Evolutionary conservation across 495 filamentous ascomycete species (phyloP).

Genomic region (Letharia columbiana): DNA sequence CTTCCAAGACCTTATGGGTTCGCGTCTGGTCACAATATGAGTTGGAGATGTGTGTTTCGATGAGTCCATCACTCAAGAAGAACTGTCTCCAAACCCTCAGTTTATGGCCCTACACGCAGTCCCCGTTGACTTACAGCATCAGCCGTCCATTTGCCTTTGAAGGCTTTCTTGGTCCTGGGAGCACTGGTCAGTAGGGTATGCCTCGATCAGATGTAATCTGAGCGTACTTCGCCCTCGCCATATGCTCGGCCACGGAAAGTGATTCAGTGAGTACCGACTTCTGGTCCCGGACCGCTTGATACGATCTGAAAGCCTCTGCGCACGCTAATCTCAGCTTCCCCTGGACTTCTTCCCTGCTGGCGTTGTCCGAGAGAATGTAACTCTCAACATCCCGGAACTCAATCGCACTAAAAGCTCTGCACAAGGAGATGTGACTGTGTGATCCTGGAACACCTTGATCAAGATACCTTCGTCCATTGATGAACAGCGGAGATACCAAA

Average conservation of each 20-base stretch:
- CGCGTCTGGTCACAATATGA: not conserved
- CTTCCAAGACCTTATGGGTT: not conserved
- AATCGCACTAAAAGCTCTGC: slow-evolving; percentile 4
- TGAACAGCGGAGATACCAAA: slow-evolving; percentile 10
- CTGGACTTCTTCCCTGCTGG: slow-evolving; percentile 1
- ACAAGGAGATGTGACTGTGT: slow-evolving; percentile 2
- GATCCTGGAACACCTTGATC: slow-evolving; percentile 1
- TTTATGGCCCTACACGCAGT: not conserved
- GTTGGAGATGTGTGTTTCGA: not conserved
- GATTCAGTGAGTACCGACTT: slow-evolving; percentile 11
- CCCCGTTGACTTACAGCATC: not conserved
- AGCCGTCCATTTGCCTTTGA: not conserved
- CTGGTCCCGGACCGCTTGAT: slow-evolving; percentile 10
- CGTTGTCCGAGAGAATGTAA: slow-evolving; percentile 3
- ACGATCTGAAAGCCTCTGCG: slow-evolving; percentile 13
- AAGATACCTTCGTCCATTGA: slow-evolving; percentile 13
- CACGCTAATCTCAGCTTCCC: slow-evolving; percentile 6
- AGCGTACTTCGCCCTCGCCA: slow-evolving; percentile 4
- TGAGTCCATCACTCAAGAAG: slow-evolving; percentile 10
- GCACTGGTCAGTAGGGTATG: not conserved
- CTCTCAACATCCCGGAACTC: slow-evolving; percentile 4
- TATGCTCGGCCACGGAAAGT: not conserved
- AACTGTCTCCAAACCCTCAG: not conserved
- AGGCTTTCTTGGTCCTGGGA: not conserved
- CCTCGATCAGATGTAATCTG: not conserved